A percentile compares a stretch with the other conserved stretches of the same genome.
Evolutionary conservation across 495 filamentous ascomycete genomes (phyloP).

Genomic region (Neurospora sp.): DNA sequence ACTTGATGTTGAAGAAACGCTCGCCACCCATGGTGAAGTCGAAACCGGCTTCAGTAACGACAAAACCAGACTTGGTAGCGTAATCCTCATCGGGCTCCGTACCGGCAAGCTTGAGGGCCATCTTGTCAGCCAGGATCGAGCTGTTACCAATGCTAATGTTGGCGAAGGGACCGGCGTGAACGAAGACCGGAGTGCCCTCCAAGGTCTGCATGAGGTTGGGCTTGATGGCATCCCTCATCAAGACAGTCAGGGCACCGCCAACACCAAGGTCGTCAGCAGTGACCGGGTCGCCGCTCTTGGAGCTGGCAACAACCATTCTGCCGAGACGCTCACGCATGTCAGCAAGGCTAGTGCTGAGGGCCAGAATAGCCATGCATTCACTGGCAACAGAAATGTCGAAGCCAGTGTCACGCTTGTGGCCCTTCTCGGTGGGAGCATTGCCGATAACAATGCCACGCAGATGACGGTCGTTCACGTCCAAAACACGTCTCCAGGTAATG

Average conservation of each 20-base stretch:
- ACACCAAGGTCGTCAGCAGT: slow-evolving; percentile 93
- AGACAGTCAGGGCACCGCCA: slow-evolving; percentile 81
- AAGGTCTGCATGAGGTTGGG: slow-evolving; percentile 98
- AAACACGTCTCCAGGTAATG: slow-evolving; percentile 91
- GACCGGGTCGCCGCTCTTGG: slow-evolving; percentile 74
- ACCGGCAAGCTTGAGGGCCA: slow-evolving; percentile 90
- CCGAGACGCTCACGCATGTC: slow-evolving; percentile 94
- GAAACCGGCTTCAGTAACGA: slow-evolving; percentile 97
- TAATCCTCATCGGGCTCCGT: slow-evolving; percentile 92
- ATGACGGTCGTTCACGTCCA: slow-evolving; percentile 96
- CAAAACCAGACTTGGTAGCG: slow-evolving; percentile 76
- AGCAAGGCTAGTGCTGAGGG: slow-evolving; percentile 73
- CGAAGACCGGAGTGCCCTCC: slow-evolving; percentile 93
- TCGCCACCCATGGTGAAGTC: slow-evolving; percentile 99
- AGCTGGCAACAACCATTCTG: slow-evolving; percentile 92
- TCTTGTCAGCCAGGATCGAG: slow-evolving; percentile 87
- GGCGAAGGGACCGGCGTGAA: slow-evolving; percentile 94
- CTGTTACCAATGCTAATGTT: slow-evolving; percentile 97
- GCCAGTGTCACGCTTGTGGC: slow-evolving; percentile 69
- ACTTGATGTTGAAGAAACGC: slow-evolving; percentile 99
- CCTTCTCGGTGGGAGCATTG: slow-evolving; percentile 82
- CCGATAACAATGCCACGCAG: slow-evolving; percentile 81
- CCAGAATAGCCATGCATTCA: slow-evolving; percentile 97
- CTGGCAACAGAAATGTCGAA: slow-evolving; percentile 97
- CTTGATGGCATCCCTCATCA: slow-evolving; percentile 98